Conservation (phyloP, 2,329 filamentous ascomycete species). For the Alternaria gaisen region DNA sequence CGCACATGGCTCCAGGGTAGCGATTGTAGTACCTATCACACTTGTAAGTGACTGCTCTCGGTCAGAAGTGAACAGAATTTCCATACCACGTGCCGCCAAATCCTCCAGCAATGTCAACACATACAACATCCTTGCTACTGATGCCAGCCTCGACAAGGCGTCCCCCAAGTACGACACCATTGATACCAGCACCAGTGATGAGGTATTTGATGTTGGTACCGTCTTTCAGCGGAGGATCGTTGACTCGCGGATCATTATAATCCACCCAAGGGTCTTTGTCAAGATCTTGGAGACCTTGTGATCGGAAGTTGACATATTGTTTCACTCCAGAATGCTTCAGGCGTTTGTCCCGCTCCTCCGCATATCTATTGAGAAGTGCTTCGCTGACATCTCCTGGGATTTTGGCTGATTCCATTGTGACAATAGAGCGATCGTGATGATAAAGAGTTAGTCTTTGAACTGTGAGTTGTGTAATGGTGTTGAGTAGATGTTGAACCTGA, state of each 20-base stretch:
- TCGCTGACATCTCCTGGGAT: too few relatives aligned
- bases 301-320: background rate
- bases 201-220: conserved; percentile 29
- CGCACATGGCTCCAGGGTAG: conserved; percentile 61
- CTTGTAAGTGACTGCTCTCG: background rate
- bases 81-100: conserved; percentile 58
- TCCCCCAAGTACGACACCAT: conserved; percentile 50
- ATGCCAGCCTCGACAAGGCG: conserved; percentile 49
- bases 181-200: conserved; percentile 54
- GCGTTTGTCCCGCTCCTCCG: too few relatives aligned
- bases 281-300: conserved; percentile 1
- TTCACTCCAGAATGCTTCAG: too few relatives aligned
- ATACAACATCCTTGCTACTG: conserved; percentile 44
- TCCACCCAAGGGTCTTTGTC: conserved; percentile 14
- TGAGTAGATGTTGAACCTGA: too few relatives aligned
- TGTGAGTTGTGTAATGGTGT: too few relatives aligned
- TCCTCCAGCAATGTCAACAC: conserved; percentile 56
- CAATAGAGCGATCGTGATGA: too few relatives aligned
- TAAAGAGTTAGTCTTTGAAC: too few relatives aligned
- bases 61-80: background rate
- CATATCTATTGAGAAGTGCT: too few relatives aligned
- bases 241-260: background rate
- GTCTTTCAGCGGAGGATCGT: conserved; percentile 4
- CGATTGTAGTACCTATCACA: conserved; percentile 51
- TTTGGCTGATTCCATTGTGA: too few relatives aligned